Conservation (phyloP, 179 eudicot species). For the Corrigiola litoralis region DNA sequence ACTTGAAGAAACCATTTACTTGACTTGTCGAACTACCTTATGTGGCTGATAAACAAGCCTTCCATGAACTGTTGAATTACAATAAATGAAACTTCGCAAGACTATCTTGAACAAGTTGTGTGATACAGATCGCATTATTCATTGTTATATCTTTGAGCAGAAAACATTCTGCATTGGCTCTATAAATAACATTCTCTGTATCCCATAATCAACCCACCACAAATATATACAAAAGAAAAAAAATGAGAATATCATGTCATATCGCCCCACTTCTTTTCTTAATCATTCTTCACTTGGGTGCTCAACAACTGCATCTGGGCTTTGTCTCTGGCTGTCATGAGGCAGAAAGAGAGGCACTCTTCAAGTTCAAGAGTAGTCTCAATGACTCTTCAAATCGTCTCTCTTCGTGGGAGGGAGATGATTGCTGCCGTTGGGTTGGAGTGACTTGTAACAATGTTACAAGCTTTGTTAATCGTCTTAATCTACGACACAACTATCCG, state of each 20-base stretch:
- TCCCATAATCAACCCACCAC: too few species aligned
- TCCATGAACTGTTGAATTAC: too few species aligned
- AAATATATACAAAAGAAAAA: too few species aligned
- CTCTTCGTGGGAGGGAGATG: slow-evolving; percentile 30
- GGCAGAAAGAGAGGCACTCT: slow-evolving; percentile 27
- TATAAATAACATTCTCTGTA: too few species aligned
- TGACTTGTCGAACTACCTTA: too few species aligned
- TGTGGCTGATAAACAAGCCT: too few species aligned
- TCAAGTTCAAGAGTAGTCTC: slow-evolving; percentile 24
- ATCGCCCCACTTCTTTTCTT: neutral
- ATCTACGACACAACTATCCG: slow-evolving; percentile 3
- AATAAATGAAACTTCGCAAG: too few species aligned
- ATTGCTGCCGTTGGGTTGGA: slow-evolving; percentile 37
- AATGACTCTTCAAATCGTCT: neutral
- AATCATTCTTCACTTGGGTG: neutral
- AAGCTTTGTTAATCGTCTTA: slow-evolving; percentile 16
- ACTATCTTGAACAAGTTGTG: too few species aligned
- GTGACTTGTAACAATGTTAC: slow-evolving; percentile 23
- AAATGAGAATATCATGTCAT: neutral
- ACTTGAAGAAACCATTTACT: too few species aligned
- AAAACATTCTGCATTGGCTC: too few species aligned
- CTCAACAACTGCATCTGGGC: neutral
- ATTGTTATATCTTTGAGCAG: too few species aligned
- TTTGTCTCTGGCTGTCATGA: slow-evolving; percentile 19
- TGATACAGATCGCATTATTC: too few species aligned